phyloP scores from a whole-genome alignment of 2,329 filamentous ascomycete genomes.

The Trichoderma afroharzianum region DNA sequence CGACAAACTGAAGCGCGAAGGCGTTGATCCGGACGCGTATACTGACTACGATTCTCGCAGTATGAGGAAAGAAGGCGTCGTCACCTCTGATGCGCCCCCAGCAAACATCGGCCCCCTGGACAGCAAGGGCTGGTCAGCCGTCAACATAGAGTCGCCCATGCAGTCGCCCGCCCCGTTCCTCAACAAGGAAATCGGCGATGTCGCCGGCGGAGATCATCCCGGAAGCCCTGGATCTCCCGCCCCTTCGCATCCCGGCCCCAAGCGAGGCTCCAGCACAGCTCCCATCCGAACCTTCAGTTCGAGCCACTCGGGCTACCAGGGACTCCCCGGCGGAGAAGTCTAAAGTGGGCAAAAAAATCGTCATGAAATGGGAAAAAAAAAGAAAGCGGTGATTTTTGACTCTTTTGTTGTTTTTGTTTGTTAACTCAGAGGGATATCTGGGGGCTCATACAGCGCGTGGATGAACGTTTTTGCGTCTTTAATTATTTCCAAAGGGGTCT shows the following conservation, averaged over 20 bases:
- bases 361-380: background rate
- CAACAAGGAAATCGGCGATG: slow-evolving; percentile 19
- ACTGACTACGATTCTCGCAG: slow-evolving; percentile 23
- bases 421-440: background rate
- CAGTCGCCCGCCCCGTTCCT: slow-evolving; percentile 11
- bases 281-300: slow-evolving; percentile 20
- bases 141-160: slow-evolving; percentile 13
- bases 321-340: slow-evolving; percentile 10
- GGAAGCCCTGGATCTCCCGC: slow-evolving; percentile 4
- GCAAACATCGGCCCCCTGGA: slow-evolving; percentile 20
- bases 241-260: slow-evolving; percentile 8
- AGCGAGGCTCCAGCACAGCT: slow-evolving; percentile 20
- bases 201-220: background rate
- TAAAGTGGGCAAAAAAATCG: background rate
- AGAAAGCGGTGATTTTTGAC: background rate
- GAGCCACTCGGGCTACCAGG: slow-evolving; percentile 15
- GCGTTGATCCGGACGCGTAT: slow-evolving; percentile 48
- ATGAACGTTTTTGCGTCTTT: slow-evolving; percentile 8
- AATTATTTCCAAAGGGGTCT: background rate
- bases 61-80: slow-evolving; percentile 17
- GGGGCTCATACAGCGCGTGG: slow-evolving; percentile 4
- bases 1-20: slow-evolving; percentile 46
- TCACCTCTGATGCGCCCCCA: slow-evolving; percentile 20
- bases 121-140: slow-evolving; percentile 16
- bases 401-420: background rate